Evolutionary conservation across 352 stramenopile genomes (phyloP), one percentile per base, ranked within the genome.

Genomic region (Halophytophthora batemanensis): DNA sequence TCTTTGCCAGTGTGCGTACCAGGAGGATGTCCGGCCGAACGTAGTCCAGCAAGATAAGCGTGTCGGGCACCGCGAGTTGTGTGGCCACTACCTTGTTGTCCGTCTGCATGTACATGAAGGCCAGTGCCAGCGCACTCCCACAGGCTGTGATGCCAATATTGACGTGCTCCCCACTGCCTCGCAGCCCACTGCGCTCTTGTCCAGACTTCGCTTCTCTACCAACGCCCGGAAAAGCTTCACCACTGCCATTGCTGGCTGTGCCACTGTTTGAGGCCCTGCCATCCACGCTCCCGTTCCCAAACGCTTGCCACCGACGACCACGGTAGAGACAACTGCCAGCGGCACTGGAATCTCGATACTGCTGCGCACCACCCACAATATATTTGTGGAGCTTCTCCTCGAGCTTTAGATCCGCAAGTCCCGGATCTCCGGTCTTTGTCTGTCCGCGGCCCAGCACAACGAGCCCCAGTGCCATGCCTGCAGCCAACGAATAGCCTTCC

Each of bases 31-130:
- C 97, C 0, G 97, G 97, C 18, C 97, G 87, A 22, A 98, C 89
- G 39, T 96, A 96, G 49, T 99, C 95, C 12, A 99, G 73, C 36
- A 97, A 68, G 46, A 97, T 97, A 34, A 98, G 77, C 10, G 96
- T 99, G 36, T 98, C 77, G 6, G 97, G 97, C 43, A 99, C 76
- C 3, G 69, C 62, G 23, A 99, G 66, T 22, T 91, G 82, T 17
- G 81, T 80, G 12, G 85, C 78, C 43, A 96, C 79, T 2, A 72
- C 77, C 29, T 82, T 80, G 67, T 97, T 97, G 52, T 86, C 79
- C 28, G 80, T 98, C 59, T 96, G 88, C 53, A 99, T 88, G 64
- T 98, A 98, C 77, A 99, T 98, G 35, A 99, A 88, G 13, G 86
- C 95, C 18, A 99, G 70, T 8, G 96, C 96, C 42, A 99, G 55